Percentiles rank a stretch among this genome's conserved stretches.
phyloP scores from a whole-genome alignment of 2,329 filamentous ascomycete species.

The Stenocarpella maydis region DNA sequence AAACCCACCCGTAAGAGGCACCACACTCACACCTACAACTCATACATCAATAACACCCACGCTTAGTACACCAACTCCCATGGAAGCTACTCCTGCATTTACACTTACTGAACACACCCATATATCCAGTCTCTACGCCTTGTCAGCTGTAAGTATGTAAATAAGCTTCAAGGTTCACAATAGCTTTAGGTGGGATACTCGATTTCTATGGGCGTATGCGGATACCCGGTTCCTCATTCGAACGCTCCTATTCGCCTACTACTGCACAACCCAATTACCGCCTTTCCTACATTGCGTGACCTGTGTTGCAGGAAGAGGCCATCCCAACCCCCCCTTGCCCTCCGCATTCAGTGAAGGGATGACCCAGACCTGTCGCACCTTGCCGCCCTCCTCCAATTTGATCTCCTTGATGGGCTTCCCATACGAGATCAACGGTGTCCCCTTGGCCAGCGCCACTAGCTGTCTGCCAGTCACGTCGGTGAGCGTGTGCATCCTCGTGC shows the following conservation, averaged over 20 bases:
- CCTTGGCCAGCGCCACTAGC: slow-evolving; percentile 80
- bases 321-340: slow-evolving; percentile 72
- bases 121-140: no score
- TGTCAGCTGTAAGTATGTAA: no score
- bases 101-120: neutral
- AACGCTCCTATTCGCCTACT: slow-evolving; percentile 44
- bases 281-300: slow-evolving; percentile 79
- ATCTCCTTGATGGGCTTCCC: slow-evolving; percentile 93
- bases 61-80: no score
- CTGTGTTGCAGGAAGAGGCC: slow-evolving; percentile 86
- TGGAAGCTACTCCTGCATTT: neutral
- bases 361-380: slow-evolving; percentile 79
- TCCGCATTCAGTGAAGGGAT: slow-evolving; percentile 79
- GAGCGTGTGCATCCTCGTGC: slow-evolving; percentile 86
- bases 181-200: no score
- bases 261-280: slow-evolving; percentile 77
- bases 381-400: slow-evolving; percentile 50
- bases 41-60: no score
- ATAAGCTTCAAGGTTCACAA: no score
- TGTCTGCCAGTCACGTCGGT: slow-evolving; percentile 80
- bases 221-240: neutral
- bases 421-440: slow-evolving; percentile 83
- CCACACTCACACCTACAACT: no score
- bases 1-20: no score
- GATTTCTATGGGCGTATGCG: no score